Evolutionary conservation across 495 filamentous ascomycete species (phyloP).

Genomic region (Bombardia bombarda): DNA sequence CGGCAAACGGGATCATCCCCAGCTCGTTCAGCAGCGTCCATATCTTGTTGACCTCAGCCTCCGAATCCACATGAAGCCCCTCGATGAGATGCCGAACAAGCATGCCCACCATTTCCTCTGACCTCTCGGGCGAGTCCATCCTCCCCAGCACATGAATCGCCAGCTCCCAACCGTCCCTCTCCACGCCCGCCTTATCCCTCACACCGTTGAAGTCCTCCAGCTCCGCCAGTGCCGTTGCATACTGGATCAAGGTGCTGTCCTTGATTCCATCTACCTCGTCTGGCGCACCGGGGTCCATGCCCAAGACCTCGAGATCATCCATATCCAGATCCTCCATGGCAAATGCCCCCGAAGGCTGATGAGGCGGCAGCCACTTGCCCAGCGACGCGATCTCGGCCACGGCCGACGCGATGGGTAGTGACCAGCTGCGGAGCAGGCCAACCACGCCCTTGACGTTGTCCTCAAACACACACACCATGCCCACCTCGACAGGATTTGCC

Average conservation of each 20-base stretch:
- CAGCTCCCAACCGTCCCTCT: conserved; percentile 75
- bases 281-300: conserved; percentile 34
- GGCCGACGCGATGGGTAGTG: conserved; percentile 62
- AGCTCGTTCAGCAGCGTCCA: conserved; percentile 61
- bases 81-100: conserved; percentile 51
- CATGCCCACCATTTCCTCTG: conserved; percentile 55
- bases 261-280: conserved; percentile 47
- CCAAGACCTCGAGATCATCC: conserved; percentile 48
- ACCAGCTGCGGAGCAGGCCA: conserved; percentile 68
- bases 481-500: conserved; percentile 64
- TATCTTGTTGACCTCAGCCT: conserved; percentile 63
- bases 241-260: conserved; percentile 65
- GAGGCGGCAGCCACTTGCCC: conserved; percentile 63
- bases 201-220: conserved; percentile 28
- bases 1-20: conserved; percentile 61
- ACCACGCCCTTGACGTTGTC: conserved; percentile 66
- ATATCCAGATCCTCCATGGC: conserved; percentile 37
- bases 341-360: conserved; percentile 26
- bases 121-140: conserved; percentile 55
- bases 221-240: conserved; percentile 52
- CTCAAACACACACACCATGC: conserved; percentile 69
- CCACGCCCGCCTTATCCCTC: conserved; percentile 23
- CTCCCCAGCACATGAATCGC: conserved; percentile 69
- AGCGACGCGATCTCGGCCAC: conserved; percentile 71
- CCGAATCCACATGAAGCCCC: conserved; percentile 54